These are phyloP conservation scores for Fonsecaea monophora DNA, from an alignment of 2,329 filamentous ascomycete species.

Conservation along the genomic window DNA sequence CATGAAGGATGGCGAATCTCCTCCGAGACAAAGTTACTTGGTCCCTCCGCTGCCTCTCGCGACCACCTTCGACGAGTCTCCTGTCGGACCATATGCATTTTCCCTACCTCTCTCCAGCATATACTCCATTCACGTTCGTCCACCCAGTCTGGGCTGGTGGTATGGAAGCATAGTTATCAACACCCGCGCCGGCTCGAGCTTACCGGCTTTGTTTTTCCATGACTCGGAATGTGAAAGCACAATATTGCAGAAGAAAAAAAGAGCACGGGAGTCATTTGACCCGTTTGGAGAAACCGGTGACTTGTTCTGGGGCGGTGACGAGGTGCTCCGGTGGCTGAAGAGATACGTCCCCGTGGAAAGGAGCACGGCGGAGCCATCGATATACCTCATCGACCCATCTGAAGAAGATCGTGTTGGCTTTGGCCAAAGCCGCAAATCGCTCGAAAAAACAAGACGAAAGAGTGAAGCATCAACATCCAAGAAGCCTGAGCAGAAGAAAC, in stretches of 20 bases:
- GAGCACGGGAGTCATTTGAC: constrained; percentile 83
- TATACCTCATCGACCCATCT: constrained; percentile 87
- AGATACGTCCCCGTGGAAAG: constrained; percentile 83
- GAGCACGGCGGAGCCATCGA: constrained; percentile 83
- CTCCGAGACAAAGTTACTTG: constrained; percentile 84
- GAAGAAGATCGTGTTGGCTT: constrained; percentile 85
- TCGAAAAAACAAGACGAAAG: constrained; percentile 46
- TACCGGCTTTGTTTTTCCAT: constrained; percentile 96
- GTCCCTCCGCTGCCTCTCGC: constrained; percentile 90
- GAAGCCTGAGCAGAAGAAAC: constrained; percentile 48
- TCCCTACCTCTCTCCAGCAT: constrained; percentile 88
- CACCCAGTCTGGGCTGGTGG: constrained; percentile 97
- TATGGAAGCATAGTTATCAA: constrained; percentile 96
- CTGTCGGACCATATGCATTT: constrained; percentile 84
- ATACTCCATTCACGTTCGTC: constrained; percentile 87
- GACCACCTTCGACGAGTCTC: constrained; percentile 70
- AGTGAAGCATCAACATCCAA: constrained; percentile 48
- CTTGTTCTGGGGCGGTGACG: constrained; percentile 97
- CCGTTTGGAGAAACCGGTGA: constrained; percentile 84
- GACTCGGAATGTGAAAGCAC: constrained; percentile 96
- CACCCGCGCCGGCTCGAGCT: constrained; percentile 85
- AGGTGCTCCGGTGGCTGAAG: constrained; percentile 88
- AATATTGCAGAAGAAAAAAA: constrained; percentile 88
- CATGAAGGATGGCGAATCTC: constrained; percentile 77
- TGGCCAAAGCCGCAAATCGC: constrained; percentile 63